Evolutionary conservation across 495 filamentous ascomycete genomes (phyloP).

Genomic region (Amphirosellinia nigrospora): DNA sequence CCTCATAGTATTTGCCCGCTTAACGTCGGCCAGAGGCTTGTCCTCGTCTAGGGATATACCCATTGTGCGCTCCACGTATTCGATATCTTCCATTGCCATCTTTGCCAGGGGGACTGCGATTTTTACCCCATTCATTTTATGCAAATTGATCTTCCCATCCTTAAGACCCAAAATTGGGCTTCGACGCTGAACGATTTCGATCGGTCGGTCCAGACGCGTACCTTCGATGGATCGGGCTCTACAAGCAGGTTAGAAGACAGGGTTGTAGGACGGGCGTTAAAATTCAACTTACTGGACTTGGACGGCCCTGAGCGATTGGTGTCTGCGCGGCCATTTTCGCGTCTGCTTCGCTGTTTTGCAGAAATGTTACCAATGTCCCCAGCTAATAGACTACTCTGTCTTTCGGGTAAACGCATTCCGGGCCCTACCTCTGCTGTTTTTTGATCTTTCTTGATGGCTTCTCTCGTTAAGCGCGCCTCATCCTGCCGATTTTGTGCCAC

Average conservation of each 20-base stretch:
- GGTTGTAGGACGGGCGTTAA: background rate
- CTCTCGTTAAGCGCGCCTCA: slow-evolving; percentile 78
- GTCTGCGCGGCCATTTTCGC: slow-evolving; percentile 65
- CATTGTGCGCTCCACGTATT: slow-evolving; percentile 87
- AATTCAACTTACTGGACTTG: slow-evolving; percentile 72
- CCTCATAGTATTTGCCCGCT: slow-evolving; percentile 47
- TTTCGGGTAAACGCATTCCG: slow-evolving; percentile 70
- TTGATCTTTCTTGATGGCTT: slow-evolving; percentile 67
- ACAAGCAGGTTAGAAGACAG: background rate
- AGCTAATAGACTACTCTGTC: slow-evolving; percentile 68
- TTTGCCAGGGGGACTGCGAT: slow-evolving; percentile 94
- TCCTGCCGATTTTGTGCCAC: slow-evolving; percentile 85
- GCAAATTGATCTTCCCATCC: slow-evolving; percentile 96
- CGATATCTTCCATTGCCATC: slow-evolving; percentile 93
- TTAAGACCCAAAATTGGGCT: slow-evolving; percentile 93
- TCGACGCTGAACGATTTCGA: slow-evolving; percentile 96
- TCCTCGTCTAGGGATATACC: slow-evolving; percentile 95
- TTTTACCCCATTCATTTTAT: slow-evolving; percentile 97
- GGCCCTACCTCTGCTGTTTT: slow-evolving; percentile 78
- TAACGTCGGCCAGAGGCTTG: slow-evolving; percentile 88
- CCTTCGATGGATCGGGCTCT: slow-evolving; percentile 86
- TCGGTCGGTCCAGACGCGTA: slow-evolving; percentile 92
- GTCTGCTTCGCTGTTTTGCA: slow-evolving; percentile 71
- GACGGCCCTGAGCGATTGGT: slow-evolving; percentile 54
- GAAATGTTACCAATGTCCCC: slow-evolving; percentile 63